phyloP scores from a whole-genome alignment of 139 green algal species.

The Pseudopediastrum boryanum region DNA sequence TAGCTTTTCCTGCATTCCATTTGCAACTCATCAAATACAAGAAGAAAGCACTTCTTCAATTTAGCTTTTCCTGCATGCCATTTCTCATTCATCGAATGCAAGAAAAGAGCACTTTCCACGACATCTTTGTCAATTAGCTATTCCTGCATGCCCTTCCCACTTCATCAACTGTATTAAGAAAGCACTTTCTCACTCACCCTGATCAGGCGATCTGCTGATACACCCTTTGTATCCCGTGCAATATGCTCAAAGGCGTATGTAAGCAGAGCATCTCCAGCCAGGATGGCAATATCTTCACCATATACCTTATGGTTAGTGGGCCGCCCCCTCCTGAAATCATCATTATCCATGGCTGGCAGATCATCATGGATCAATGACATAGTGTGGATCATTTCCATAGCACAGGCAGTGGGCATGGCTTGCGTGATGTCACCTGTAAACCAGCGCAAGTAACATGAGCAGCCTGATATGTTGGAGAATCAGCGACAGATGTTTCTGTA shows the following conservation, averaged over 20 bases:
- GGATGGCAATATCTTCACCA: slow-evolving; percentile 97
- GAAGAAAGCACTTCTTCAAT: no score
- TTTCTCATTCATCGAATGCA: neutral
- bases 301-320: slow-evolving; percentile 98
- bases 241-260: slow-evolving; percentile 97
- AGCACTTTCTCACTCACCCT: slow-evolving; percentile 48
- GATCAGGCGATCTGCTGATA: slow-evolving; percentile 85
- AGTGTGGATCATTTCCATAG: slow-evolving; percentile 99
- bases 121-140: neutral
- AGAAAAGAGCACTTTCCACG: neutral
- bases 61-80: no score
- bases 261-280: slow-evolving; percentile 96
- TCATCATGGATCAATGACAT: slow-evolving; percentile 98
- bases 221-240: slow-evolving; percentile 83
- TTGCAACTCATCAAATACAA: no score
- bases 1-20: no score
- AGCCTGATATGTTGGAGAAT: no score
- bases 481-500: no score
- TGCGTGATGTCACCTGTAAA: slow-evolving; percentile 59
- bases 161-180: no score
- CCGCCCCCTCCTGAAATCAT: slow-evolving; percentile 94
- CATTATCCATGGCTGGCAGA: slow-evolving; percentile 98
- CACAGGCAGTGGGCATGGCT: slow-evolving; percentile 93
- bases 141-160: no score
- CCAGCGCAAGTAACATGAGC: neutral